Evolutionary conservation across 2,329 filamentous ascomycete species (phyloP).

Genomic region (Eutypella sp.): DNA sequence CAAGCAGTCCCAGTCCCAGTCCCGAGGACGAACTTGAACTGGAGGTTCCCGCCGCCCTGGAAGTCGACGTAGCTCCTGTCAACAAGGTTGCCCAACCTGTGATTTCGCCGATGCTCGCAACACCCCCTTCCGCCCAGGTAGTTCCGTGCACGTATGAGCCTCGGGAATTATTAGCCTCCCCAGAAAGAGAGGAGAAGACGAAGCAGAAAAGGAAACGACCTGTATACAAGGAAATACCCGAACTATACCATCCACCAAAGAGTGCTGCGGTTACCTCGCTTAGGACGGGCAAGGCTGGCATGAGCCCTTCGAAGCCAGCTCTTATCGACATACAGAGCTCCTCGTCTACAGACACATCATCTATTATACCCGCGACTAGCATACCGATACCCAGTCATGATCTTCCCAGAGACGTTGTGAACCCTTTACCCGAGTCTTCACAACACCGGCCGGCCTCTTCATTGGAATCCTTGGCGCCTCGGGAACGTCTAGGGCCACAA

Average conservation of each 20-base stretch:
- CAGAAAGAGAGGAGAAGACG: background rate
- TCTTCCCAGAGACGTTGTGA: background rate
- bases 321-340: constrained; percentile 11
- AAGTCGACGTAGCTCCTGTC: constrained; percentile 12
- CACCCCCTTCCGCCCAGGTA: constrained; percentile 29
- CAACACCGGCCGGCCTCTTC: background rate
- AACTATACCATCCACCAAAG: constrained; percentile 15
- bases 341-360: constrained; percentile 15
- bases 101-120: constrained; percentile 16
- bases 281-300: background rate
- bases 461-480: constrained; percentile 2
- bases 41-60: constrained; percentile 21
- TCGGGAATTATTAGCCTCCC: constrained; percentile 8
- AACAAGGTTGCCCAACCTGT: constrained; percentile 17
- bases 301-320: background rate
- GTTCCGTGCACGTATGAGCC: constrained; percentile 25
- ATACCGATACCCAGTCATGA: constrained; percentile 21
- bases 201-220: constrained; percentile 3
- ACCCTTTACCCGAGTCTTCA: constrained; percentile 2
- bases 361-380: constrained; percentile 23
- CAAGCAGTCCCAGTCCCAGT: constrained; percentile 23
- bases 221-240: constrained; percentile 8
- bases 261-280: constrained; percentile 2
- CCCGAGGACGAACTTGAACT: constrained; percentile 28
- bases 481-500: background rate